These are phyloP conservation scores for Tolypocladium amazonense DNA, from an alignment of 2,329 filamentous ascomycete species.

Conservation along the genomic window DNA sequence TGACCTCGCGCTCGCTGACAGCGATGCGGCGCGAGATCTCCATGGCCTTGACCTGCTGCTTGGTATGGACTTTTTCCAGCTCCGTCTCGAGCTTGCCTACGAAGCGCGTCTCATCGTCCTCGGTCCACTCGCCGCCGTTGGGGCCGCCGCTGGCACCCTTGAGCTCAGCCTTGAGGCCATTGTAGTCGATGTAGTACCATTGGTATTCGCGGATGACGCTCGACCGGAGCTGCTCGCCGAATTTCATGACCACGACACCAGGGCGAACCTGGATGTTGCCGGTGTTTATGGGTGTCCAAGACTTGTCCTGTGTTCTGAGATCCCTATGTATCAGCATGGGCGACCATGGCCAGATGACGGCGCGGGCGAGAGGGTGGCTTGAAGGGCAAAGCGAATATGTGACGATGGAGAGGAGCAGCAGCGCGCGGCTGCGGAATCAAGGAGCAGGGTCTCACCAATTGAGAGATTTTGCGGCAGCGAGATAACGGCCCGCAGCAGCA, in stretches of 20 bases:
- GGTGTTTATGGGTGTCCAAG: constrained; percentile 27
- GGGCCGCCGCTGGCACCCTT: constrained; percentile 53
- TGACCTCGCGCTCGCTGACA: constrained; percentile 79
- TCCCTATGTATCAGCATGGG: constrained; percentile 44
- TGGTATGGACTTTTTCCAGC: constrained; percentile 94
- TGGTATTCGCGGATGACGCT: constrained; percentile 95
- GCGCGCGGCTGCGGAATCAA: not conserved
- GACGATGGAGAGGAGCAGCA: not conserved
- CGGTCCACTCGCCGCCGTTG: constrained; percentile 61
- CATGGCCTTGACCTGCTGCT: constrained; percentile 93
- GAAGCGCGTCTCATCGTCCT: constrained; percentile 85
- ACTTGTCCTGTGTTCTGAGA: constrained; percentile 30
- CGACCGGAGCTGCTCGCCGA: constrained; percentile 92
- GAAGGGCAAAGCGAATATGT: not conserved
- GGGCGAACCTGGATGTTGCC: constrained; percentile 28
- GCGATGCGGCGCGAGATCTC: constrained; percentile 90
- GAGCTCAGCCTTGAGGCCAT: constrained; percentile 79
- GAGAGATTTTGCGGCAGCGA: not conserved
- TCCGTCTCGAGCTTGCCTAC: constrained; percentile 80
- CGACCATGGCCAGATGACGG: not conserved
- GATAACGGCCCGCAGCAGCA: not conserved
- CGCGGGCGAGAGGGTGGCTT: not conserved
- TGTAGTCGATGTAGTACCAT: constrained; percentile 98
- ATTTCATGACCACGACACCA: constrained; percentile 59
- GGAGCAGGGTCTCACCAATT: not conserved